Evolutionary conservation across 495 filamentous ascomycete species (phyloP).

Genomic region (Lineolata rhizophorae): DNA sequence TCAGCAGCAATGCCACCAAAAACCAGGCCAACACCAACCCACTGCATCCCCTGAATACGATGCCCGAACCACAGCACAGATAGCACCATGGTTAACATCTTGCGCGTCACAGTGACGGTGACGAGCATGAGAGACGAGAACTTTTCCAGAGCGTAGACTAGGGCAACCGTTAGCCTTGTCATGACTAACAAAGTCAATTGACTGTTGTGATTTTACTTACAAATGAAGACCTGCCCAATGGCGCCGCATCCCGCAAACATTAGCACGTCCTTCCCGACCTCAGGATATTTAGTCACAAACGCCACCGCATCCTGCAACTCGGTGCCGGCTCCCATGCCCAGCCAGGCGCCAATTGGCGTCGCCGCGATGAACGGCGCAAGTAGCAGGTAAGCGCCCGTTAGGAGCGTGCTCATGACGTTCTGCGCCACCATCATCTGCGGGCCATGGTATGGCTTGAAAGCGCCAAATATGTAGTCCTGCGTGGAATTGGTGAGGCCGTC

Average conservation of each 20-base stretch:
- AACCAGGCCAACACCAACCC: conserved; percentile 77
- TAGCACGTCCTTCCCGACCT: conserved; percentile 63
- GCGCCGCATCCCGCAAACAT: conserved; percentile 86
- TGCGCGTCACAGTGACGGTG: conserved; percentile 89
- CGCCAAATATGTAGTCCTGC: conserved; percentile 80
- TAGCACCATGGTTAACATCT: conserved; percentile 98
- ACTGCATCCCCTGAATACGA: conserved; percentile 60
- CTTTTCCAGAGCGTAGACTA: conserved; percentile 73
- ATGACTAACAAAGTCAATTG: not conserved
- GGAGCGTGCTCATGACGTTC: conserved; percentile 55
- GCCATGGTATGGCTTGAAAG: conserved; percentile 56
- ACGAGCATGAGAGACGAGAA: conserved; percentile 86
- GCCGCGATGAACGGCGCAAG: conserved; percentile 54
- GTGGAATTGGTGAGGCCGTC: conserved; percentile 92
- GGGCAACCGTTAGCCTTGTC: conserved; percentile 7
- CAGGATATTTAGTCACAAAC: conserved; percentile 58
- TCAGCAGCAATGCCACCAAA: conserved; percentile 93
- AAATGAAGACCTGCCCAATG: conserved; percentile 91
- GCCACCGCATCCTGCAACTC: conserved; percentile 60
- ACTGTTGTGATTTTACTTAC: too few relatives aligned
- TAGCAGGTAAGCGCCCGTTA: conserved; percentile 57
- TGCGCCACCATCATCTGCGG: conserved; percentile 99
- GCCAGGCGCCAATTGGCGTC: conserved; percentile 38
- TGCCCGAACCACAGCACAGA: conserved; percentile 92
- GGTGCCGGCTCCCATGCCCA: conserved; percentile 41